Percentiles rank a stretch among this genome's conserved stretches.
Conservation (phyloP, 1,139 yeast genomes). For the Hanseniaspora sp. region DNA sequence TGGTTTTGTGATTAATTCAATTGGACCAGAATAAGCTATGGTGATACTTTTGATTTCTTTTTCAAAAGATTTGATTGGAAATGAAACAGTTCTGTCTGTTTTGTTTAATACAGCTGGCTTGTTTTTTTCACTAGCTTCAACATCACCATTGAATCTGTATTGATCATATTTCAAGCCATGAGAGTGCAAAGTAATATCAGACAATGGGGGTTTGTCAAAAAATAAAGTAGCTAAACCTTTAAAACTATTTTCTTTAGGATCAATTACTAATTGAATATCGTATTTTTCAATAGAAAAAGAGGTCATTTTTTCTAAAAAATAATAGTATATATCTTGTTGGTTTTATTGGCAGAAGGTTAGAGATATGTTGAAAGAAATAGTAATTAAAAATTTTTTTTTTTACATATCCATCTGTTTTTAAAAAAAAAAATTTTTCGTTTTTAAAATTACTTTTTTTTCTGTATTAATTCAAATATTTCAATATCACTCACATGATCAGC, state of each 20-base stretch:
- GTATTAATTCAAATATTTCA: no score
- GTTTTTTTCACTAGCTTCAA: slow-evolving; percentile 32
- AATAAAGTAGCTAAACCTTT: slow-evolving; percentile 37
- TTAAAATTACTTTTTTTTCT: no score
- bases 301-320: not conserved
- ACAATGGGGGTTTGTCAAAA: slow-evolving; percentile 25
- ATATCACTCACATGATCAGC: no score
- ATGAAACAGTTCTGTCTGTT: slow-evolving; percentile 2
- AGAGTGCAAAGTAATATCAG: slow-evolving; percentile 30
- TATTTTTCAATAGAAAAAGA: slow-evolving; percentile 26
- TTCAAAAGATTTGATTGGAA: slow-evolving; percentile 17
- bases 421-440: no score
- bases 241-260: slow-evolving; percentile 47
- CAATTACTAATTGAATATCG: slow-evolving; percentile 34
- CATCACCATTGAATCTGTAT: slow-evolving; percentile 23
- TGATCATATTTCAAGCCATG: slow-evolving; percentile 34
- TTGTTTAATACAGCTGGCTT: slow-evolving; percentile 21
- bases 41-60: slow-evolving; percentile 17
- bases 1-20: slow-evolving; percentile 45
- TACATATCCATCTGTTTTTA: no score
- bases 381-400: no score
- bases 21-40: slow-evolving; percentile 42
- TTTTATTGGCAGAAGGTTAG: no score
- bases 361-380: no score
- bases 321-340: no score